Evolutionary conservation across 2,329 filamentous ascomycete species (phyloP).

Genomic region (Cladosporium colombiae): DNA sequence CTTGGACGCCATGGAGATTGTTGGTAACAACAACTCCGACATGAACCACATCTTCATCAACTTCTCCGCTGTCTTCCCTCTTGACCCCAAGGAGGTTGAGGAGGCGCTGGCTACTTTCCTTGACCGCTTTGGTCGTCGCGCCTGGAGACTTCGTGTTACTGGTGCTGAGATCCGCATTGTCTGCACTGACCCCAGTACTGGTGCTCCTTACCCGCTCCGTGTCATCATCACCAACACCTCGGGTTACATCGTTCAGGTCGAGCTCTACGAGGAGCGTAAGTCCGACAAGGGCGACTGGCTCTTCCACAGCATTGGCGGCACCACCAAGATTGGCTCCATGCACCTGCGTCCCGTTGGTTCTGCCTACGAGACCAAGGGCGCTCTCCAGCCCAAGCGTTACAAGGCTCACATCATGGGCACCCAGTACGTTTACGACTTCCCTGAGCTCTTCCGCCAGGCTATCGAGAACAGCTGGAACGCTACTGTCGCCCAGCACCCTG

Average conservation of each 20-base stretch:
- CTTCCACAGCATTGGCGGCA: slow-evolving; percentile 96
- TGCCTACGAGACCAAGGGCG: slow-evolving; percentile 97
- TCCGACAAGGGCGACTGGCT: slow-evolving; percentile 98
- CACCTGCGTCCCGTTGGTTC: slow-evolving; percentile 88
- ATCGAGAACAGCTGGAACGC: slow-evolving; percentile 93
- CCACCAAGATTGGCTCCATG: slow-evolving; percentile 92
- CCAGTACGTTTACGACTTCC: slow-evolving; percentile 99
- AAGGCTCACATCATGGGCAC: slow-evolving; percentile 99
- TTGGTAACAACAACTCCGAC: slow-evolving; percentile 98
- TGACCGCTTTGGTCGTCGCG: slow-evolving; percentile 90
- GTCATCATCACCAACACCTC: slow-evolving; percentile 98
- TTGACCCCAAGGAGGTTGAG: slow-evolving; percentile 86
- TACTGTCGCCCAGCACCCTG: slow-evolving; percentile 71
- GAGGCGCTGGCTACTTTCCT: slow-evolving; percentile 92
- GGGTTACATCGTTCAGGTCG: slow-evolving; percentile 94
- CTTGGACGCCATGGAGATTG: slow-evolving; percentile 94
- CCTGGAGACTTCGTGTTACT: slow-evolving; percentile 94
- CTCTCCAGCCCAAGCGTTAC: slow-evolving; percentile 97
- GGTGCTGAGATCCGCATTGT: slow-evolving; percentile 98
- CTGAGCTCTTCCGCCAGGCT: slow-evolving; percentile 96
- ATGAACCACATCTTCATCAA: slow-evolving; percentile 99
- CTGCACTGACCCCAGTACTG: slow-evolving; percentile 85
- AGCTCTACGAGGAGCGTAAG: slow-evolving; percentile 97
- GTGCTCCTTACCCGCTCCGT: slow-evolving; percentile 85
- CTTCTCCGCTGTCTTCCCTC: slow-evolving; percentile 94